Evolutionary conservation across 2,329 filamentous ascomycete genomes (phyloP).

Genomic region (Sordariomycetes sp.): DNA sequence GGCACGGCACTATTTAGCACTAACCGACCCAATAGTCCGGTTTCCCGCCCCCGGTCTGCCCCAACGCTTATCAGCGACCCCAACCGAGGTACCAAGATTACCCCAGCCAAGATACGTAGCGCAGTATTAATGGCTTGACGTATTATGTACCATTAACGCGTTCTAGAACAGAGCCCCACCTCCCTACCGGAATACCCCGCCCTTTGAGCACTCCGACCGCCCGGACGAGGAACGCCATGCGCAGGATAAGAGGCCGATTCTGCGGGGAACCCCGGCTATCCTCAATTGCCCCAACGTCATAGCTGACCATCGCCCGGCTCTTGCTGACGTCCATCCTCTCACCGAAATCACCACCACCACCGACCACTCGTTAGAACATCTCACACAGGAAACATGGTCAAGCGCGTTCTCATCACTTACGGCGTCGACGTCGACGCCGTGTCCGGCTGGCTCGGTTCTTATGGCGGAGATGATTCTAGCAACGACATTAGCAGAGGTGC

Average conservation of each 20-base stretch:
- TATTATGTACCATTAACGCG: no score
- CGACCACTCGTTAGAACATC: neutral
- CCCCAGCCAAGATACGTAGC: neutral
- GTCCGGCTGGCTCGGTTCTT: constrained; percentile 65
- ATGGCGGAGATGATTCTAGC: constrained; percentile 61
- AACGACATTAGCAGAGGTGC: constrained; percentile 61
- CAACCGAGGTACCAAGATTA: neutral
- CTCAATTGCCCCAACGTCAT: neutral
- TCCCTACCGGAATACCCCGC: neutral
- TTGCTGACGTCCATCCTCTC: neutral
- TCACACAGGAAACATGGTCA: constrained; percentile 16
- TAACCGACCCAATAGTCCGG: no score
- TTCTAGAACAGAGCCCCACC: neutral
- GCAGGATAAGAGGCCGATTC: neutral
- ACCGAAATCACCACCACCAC: neutral
- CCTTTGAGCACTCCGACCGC: neutral
- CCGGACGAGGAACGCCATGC: neutral
- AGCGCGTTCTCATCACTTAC: constrained; percentile 36
- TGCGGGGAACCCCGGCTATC: neutral
- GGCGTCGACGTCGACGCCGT: constrained; percentile 70
- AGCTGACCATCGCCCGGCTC: neutral
- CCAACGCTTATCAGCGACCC: neutral
- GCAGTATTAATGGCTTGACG: neutral
- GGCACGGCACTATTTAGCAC: no score
- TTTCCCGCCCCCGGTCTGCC: neutral